A percentile compares a stretch with the other conserved stretches of the same genome.
Evolutionary conservation across 192 early-diverging fungal genomes (phyloP).

Genomic region (Umbelopsis ramanniana): DNA sequence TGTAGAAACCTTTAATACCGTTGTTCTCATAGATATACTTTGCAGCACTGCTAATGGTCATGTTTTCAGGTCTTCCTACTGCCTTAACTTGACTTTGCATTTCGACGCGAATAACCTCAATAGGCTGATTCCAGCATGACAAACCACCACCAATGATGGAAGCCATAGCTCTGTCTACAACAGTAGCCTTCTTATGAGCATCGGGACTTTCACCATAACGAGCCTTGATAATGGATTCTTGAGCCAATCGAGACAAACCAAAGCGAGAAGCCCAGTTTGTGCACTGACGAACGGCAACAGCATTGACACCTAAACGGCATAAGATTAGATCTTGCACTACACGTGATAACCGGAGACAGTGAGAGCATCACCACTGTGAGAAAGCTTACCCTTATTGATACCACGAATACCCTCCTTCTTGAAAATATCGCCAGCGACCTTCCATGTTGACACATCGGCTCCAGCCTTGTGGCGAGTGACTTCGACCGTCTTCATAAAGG

Average conservation of each 20-base stretch:
- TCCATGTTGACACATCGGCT: conserved; percentile 73
- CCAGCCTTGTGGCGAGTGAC: conserved; percentile 92
- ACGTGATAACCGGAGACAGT: background rate
- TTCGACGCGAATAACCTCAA: conserved; percentile 98
- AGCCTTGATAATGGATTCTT: conserved; percentile 68
- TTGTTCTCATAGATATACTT: conserved; percentile 92
- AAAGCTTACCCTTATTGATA: conserved; percentile 86
- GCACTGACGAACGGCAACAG: conserved; percentile 95
- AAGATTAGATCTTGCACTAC: conserved; percentile 14
- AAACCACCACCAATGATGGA: conserved; percentile 89
- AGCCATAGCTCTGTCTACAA: conserved; percentile 70
- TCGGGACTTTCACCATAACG: conserved; percentile 49
- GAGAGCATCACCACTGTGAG: too few relatives aligned
- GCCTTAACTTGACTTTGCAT: conserved; percentile 97
- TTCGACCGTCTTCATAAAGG: conserved; percentile 99
- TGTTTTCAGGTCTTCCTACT: conserved; percentile 86
- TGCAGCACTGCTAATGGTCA: conserved; percentile 84
- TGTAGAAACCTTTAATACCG: conserved; percentile 92
- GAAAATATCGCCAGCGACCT: conserved; percentile 89
- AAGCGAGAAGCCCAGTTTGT: conserved; percentile 99
- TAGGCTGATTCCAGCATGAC: conserved; percentile 98
- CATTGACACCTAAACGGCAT: conserved; percentile 65
- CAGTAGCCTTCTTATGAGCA: conserved; percentile 45
- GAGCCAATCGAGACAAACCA: conserved; percentile 78
- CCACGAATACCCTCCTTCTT: conserved; percentile 92